Evolutionary conservation across 2,329 filamentous ascomycete species (phyloP).

Genomic region (Gaeumannomyces sp.): DNA sequence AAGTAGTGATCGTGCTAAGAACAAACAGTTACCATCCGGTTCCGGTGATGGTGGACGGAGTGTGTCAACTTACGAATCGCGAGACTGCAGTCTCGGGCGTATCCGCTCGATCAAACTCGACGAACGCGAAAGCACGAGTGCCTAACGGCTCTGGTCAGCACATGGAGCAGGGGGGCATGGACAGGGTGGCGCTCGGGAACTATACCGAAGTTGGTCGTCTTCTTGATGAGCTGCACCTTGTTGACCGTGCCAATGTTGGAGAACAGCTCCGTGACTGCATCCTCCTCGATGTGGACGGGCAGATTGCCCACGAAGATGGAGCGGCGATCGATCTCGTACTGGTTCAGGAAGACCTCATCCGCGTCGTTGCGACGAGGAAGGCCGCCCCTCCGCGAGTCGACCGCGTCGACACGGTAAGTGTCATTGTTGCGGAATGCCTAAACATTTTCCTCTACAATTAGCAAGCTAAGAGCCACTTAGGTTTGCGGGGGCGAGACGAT

Average conservation of each 20-base stretch:
- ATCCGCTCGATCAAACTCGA: slow-evolving; percentile 17
- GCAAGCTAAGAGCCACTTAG: slow-evolving; percentile 8
- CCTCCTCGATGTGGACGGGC: slow-evolving; percentile 19
- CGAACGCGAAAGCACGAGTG: slow-evolving; percentile 25
- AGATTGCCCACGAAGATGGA: slow-evolving; percentile 29
- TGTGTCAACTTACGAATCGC: not conserved
- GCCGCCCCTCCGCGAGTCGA: slow-evolving; percentile 26
- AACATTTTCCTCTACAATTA: slow-evolving; percentile 9
- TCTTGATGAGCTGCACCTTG: slow-evolving; percentile 23
- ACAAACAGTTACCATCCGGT: not conserved
- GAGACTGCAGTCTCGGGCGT: slow-evolving; percentile 14
- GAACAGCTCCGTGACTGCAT: slow-evolving; percentile 20
- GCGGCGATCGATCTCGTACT: slow-evolving; percentile 28
- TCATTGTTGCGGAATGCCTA: slow-evolving; percentile 29
- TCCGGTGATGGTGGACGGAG: not conserved
- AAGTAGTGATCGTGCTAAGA: not conserved
- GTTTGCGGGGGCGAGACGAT: not conserved
- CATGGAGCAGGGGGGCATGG: not conserved
- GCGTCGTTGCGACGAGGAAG: slow-evolving; percentile 18
- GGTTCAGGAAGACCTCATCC: slow-evolving; percentile 24
- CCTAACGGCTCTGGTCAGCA: not conserved
- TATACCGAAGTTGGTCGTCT: slow-evolving; percentile 18
- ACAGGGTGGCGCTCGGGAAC: slow-evolving; percentile 8
- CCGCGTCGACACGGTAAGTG: slow-evolving; percentile 24
- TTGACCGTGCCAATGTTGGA: slow-evolving; percentile 22